phyloP scores from a whole-genome alignment of 2,329 filamentous ascomycete species.

The Lasiodiplodia sp. region DNA sequence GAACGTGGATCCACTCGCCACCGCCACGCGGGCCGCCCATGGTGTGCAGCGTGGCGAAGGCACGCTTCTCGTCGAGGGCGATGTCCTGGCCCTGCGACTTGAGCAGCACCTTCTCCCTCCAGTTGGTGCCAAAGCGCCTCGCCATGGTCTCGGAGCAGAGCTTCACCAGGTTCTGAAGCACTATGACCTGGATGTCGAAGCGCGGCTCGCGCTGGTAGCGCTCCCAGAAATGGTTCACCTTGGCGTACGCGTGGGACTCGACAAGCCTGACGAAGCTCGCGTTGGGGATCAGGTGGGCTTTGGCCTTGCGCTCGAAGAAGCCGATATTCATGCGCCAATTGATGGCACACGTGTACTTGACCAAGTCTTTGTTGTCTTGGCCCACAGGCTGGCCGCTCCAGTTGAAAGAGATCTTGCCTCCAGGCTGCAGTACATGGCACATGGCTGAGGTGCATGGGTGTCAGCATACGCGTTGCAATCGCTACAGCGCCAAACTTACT shows the following conservation, averaged over 20 bases:
- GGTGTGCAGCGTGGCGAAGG: conserved; percentile 2
- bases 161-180: not conserved
- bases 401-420: not conserved
- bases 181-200: not conserved
- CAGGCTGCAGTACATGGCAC: not conserved
- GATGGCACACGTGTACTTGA: not conserved
- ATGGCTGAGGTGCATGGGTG: not conserved
- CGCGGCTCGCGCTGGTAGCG: conserved; percentile 17
- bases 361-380: not conserved
- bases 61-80: conserved; percentile 13
- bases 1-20: conserved; percentile 7
- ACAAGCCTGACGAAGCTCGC: not conserved
- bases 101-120: not conserved
- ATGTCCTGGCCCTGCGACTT: conserved; percentile 1
- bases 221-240: conserved; percentile 8
- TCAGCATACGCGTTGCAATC: not conserved
- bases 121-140: not conserved
- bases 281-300: not conserved
- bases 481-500: not conserved
- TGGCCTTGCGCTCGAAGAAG: not conserved
- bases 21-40: conserved; percentile 11
- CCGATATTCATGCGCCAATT: not conserved
- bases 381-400: not conserved
- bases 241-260: not conserved
- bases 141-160: not conserved